A percentile compares a stretch with the other conserved stretches of the same genome.
Conservation (phyloP, 805 yeast species). For the Pichia deserticola region DNA sequence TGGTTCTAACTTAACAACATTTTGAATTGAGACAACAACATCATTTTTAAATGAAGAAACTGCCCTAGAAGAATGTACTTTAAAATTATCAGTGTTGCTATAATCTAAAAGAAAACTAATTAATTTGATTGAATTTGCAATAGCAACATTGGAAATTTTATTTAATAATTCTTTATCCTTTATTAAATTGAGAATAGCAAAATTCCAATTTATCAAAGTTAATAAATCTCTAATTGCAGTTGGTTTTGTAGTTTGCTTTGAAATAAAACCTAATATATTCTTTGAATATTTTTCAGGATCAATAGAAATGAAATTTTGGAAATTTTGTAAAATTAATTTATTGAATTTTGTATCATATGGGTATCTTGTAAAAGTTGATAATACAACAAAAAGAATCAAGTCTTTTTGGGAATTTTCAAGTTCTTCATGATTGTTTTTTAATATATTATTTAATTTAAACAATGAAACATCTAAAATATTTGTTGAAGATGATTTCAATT, state of each 20-base stretch:
- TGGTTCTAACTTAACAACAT: slow-evolving; percentile 17
- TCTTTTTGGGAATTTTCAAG: slow-evolving; percentile 20
- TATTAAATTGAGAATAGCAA: slow-evolving; percentile 28
- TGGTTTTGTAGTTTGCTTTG: slow-evolving; percentile 24
- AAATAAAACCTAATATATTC: slow-evolving; percentile 34
- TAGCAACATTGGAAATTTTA: slow-evolving; percentile 14
- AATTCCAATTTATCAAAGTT: slow-evolving; percentile 53
- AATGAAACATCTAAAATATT: slow-evolving; percentile 31
- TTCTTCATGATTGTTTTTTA: slow-evolving; percentile 16
- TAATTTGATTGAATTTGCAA: slow-evolving; percentile 31
- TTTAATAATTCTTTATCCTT: slow-evolving; percentile 19
- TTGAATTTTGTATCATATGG: slow-evolving; percentile 48
- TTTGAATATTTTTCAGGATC: slow-evolving; percentile 23
- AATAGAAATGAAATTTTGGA: slow-evolving; percentile 29
- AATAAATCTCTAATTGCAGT: slow-evolving; percentile 51
- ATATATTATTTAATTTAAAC: slow-evolving; percentile 23
- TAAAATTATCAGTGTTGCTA: slow-evolving; percentile 20
- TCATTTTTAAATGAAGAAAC: slow-evolving; percentile 29
- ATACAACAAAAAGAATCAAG: slow-evolving; percentile 29
- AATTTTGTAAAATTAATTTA: slow-evolving; percentile 32
- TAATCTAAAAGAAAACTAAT: slow-evolving; percentile 24
- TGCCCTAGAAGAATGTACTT: slow-evolving; percentile 34
- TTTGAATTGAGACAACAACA: slow-evolving; percentile 19
- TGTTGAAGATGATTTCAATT: slow-evolving; percentile 28
- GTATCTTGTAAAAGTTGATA: slow-evolving; percentile 39